These are phyloP conservation scores for Bertia moriformis DNA, from an alignment of 2,329 filamentous ascomycete species.

Conservation along the genomic window DNA sequence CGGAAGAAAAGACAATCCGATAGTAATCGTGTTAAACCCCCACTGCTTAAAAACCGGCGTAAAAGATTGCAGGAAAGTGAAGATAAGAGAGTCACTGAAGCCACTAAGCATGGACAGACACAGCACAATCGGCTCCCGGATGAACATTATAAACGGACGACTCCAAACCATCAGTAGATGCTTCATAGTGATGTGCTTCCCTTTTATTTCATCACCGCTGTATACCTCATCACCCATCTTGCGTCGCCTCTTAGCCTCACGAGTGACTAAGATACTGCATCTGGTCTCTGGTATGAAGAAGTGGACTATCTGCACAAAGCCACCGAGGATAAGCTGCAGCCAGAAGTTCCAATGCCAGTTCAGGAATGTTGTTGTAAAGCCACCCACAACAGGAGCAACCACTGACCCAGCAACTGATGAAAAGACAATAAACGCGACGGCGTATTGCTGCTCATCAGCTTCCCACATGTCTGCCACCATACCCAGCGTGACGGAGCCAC, in stretches of 20 bases:
- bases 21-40: conserved; percentile 38
- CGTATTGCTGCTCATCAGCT: conserved; percentile 59
- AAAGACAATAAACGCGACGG: conserved; percentile 64
- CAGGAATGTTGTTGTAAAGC: conserved; percentile 55
- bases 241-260: conserved; percentile 62
- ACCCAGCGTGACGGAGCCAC: conserved; percentile 58
- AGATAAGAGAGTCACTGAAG: conserved; percentile 63
- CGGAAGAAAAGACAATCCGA: conserved; percentile 49
- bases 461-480: conserved; percentile 68
- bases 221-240: conserved; percentile 42
- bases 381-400: conserved; percentile 65
- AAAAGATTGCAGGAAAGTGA: conserved; percentile 65
- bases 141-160: conserved; percentile 59
- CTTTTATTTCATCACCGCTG: conserved; percentile 59
- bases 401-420: conserved; percentile 68
- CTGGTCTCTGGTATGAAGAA: conserved; percentile 64
- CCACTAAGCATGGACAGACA: conserved; percentile 56
- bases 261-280: conserved; percentile 61
- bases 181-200: conserved; percentile 37
- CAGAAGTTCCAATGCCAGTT: conserved; percentile 69
- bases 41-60: conserved; percentile 55
- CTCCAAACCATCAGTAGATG: conserved; percentile 42
- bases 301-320: conserved; percentile 51
- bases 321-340: conserved; percentile 72
- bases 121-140: conserved; percentile 61